These are phyloP conservation scores for Camellia oleifera DNA, from an alignment of 179 eudicot species.

Conservation along the genomic window DNA sequence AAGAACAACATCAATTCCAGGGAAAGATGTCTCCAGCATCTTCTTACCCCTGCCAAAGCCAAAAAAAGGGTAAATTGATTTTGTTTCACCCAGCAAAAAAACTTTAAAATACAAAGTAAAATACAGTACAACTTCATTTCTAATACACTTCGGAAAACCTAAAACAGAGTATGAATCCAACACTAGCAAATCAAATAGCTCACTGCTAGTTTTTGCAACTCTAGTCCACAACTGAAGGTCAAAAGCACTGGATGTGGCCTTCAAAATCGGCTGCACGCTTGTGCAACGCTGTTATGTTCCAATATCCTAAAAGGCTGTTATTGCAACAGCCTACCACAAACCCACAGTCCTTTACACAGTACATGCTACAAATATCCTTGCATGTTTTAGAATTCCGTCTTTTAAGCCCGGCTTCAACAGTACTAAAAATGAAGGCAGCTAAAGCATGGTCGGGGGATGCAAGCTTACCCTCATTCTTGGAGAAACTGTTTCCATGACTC, in stretches of 20 bases:
- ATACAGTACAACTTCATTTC: neutral
- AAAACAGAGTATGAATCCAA: neutral
- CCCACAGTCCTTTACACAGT: neutral
- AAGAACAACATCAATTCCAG: slow-evolving; percentile 61
- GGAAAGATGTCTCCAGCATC: slow-evolving; percentile 74
- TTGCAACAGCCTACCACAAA: too few species aligned
- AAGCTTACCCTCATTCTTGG: too few species aligned
- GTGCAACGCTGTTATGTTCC: neutral
- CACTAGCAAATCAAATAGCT: neutral
- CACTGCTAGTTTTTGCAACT: neutral
- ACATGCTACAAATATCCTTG: neutral
- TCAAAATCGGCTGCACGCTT: too few species aligned
- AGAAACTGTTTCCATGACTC: too few species aligned
- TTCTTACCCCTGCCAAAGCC: slow-evolving; percentile 57
- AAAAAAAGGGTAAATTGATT: neutral
- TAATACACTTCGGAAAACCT: neutral
- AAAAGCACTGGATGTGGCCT: too few species aligned
- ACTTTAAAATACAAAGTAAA: neutral
- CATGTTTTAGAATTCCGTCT: too few species aligned
- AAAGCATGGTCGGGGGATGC: too few species aligned
- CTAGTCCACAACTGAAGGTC: neutral
- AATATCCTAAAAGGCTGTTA: neutral
- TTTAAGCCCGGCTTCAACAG: too few species aligned
- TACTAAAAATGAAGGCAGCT: too few species aligned
- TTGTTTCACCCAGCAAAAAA: slow-evolving; percentile 3